Base-by-base conservation (phyloP, 108 stramenopile species). In the Aurantiochytrium sp. region DNA sequence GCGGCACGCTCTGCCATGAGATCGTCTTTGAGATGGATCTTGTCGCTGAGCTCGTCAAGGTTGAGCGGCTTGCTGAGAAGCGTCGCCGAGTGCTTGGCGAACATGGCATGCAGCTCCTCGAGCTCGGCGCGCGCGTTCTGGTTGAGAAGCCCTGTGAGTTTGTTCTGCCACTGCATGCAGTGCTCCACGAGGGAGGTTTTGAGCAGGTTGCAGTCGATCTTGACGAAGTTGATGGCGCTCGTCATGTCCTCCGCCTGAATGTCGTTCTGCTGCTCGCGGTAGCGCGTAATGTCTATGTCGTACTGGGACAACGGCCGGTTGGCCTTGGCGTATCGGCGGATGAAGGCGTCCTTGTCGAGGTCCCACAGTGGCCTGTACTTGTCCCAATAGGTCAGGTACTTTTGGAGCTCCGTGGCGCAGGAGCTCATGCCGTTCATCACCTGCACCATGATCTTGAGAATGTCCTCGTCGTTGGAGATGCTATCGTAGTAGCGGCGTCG, bases 391-490 rank as follows among this genome's bases (percentile, higher is more conserved):
- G 69, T 86, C 5, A 90, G 89, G 89, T 94, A 90, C 69, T 90
- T 92, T 65, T 91, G 90, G 3, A 94, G 91, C 90, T 92, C 91
- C 3, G 93, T 92, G 22, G 93, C 90, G 27, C 91, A 89, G 4
- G 91, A 88, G 39, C 86, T 87, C 93, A 94, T 93, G 37, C 93
- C 93, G 69, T 94, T 92, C 92, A 94, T 93, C 30, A 94, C 91
- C 36, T 89, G 89, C 2, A 91, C 92, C n/a, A 93, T 89, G 15
- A 94, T 90, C 88, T 91, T 91, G 3, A 94, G 92, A 37, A 90
- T 92, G 59, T 94, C 94, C 48, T 90, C 90, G 54, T 94, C 93
- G 39, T 92, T 90, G 42, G 89, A 89, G 37, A 94, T 93, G 73
- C 89, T 87, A 41, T 86, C 65, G 86, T 92, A 94, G 88, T 91